Evolutionary conservation across 2,329 filamentous ascomycete species (phyloP).

Genomic region (Aspergillus niger): DNA sequence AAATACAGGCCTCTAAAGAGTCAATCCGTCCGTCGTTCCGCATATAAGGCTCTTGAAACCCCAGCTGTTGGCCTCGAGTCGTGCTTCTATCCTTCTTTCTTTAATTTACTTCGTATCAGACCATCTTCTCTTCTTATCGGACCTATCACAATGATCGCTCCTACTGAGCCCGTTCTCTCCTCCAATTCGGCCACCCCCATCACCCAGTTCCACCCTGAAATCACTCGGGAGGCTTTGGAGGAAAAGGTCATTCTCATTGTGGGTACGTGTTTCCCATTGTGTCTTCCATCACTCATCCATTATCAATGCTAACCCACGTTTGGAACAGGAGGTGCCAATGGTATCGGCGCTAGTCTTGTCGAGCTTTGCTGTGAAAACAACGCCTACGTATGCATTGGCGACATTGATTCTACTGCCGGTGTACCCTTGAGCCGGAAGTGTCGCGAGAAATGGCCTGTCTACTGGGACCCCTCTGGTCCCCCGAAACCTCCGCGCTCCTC

Average conservation of each 20-base stretch:
- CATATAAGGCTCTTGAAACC: background rate
- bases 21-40: background rate
- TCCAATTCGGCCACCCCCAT: constrained; percentile 15
- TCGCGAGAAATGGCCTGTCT: constrained; percentile 18
- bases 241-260: constrained; percentile 25
- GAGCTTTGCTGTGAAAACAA: constrained; percentile 41
- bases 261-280: constrained; percentile 12
- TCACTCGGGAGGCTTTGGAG: constrained; percentile 17
- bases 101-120: background rate
- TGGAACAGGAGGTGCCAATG: constrained; percentile 45
- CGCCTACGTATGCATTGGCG: constrained; percentile 50
- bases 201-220: constrained; percentile 18
- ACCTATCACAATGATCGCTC: constrained; percentile 21
- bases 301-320: background rate
- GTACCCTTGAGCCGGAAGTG: constrained; percentile 29
- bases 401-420: constrained; percentile 40
- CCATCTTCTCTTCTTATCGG: background rate
- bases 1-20: background rate
- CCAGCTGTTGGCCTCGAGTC: background rate
- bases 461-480: constrained; percentile 18
- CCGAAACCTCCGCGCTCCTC: constrained; percentile 26
- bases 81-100: background rate
- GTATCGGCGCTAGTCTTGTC: constrained; percentile 48
- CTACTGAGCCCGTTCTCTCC: constrained; percentile 16
- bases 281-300: no score